Evolutionary conservation across 257 asterid species (phyloP).

Genomic region (Verbascum thapsus): DNA sequence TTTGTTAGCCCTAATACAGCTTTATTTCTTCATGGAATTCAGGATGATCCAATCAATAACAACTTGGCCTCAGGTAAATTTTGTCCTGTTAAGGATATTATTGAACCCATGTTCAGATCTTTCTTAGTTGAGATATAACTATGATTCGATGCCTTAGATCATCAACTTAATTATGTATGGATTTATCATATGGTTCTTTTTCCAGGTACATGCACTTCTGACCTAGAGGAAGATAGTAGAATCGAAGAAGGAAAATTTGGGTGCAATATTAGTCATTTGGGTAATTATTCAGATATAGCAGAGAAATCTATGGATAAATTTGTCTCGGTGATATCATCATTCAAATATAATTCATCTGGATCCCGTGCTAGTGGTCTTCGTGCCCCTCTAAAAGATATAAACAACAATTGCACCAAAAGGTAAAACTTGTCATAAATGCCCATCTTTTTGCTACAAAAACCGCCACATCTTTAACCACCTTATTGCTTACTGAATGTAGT

Average conservation of each 20-base stretch:
- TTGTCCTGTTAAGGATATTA: slow-evolving; percentile 22
- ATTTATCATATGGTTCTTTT: slow-evolving; percentile 13
- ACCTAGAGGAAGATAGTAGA: slow-evolving; percentile 39
- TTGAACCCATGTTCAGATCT: slow-evolving; percentile 7
- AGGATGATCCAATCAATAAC: slow-evolving; percentile 46
- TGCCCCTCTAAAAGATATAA: slow-evolving; percentile 82
- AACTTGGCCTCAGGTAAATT: slow-evolving; percentile 39
- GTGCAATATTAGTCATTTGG: slow-evolving; percentile 75
- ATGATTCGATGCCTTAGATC: background rate
- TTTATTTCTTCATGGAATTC: slow-evolving; percentile 28
- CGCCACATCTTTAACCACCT: slow-evolving; percentile 8
- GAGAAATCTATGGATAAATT: slow-evolving; percentile 85
- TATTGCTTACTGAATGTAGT: slow-evolving; percentile 34
- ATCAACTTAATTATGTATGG: background rate
- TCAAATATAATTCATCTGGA: slow-evolving; percentile 68
- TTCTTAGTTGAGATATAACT: slow-evolving; percentile 1
- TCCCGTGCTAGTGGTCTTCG: slow-evolving; percentile 97
- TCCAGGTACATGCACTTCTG: slow-evolving; percentile 46
- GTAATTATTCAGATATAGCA: slow-evolving; percentile 69
- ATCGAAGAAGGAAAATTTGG: slow-evolving; percentile 54
- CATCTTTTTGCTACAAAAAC: background rate
- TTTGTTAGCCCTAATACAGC: slow-evolving; percentile 13
- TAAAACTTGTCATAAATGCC: slow-evolving; percentile 23
- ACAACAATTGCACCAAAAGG: slow-evolving; percentile 61
- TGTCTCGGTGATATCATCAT: slow-evolving; percentile 78